Percentiles rank a stretch among this genome's conserved stretches.
These are phyloP conservation scores for Rhizoclosmatium globosum DNA, from an alignment of 192 early-diverging fungal genomes.

Conservation along the genomic window DNA sequence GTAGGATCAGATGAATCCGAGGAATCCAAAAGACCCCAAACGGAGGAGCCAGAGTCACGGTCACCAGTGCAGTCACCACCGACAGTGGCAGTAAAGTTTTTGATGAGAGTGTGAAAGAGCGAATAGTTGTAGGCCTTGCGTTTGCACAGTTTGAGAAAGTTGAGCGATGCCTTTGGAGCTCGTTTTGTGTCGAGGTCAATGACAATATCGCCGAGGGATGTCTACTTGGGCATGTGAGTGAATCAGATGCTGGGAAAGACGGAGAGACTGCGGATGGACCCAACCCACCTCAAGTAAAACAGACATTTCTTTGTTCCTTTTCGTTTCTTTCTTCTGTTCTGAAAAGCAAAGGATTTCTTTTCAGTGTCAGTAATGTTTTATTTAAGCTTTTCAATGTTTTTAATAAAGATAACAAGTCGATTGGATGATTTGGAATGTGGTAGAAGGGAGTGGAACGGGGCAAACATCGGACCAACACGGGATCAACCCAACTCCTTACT, in stretches of 20 bases:
- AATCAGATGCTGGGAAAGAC: too few species aligned
- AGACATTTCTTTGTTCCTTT: background rate
- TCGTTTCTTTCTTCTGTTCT: too few species aligned
- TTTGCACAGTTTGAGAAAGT: conserved; percentile 92
- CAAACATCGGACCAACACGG: too few species aligned
- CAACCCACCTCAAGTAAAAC: background rate
- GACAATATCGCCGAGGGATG: conserved; percentile 88
- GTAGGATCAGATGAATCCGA: too few species aligned
- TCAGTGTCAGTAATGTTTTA: too few species aligned
- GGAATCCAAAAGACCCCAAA: conserved; percentile 59
- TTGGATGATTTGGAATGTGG: too few species aligned
- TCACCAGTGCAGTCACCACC: conserved; percentile 77
- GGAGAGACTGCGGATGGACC: too few species aligned
- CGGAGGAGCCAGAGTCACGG: conserved; percentile 41
- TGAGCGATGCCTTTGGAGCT: conserved; percentile 74
- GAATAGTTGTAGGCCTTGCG: conserved; percentile 87
- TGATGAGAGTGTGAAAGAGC: conserved; percentile 82
- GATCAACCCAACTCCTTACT: too few species aligned
- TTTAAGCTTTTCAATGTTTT: too few species aligned
- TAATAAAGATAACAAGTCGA: too few species aligned
- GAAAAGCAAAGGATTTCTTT: too few species aligned
- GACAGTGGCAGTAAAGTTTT: conserved; percentile 80
- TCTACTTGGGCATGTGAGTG: conserved; percentile 52
- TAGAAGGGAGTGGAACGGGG: too few species aligned
- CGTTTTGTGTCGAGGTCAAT: conserved; percentile 82